Conservation (phyloP, 139 green algal genomes). For the Chlamydomonas schloesseri region DNA sequence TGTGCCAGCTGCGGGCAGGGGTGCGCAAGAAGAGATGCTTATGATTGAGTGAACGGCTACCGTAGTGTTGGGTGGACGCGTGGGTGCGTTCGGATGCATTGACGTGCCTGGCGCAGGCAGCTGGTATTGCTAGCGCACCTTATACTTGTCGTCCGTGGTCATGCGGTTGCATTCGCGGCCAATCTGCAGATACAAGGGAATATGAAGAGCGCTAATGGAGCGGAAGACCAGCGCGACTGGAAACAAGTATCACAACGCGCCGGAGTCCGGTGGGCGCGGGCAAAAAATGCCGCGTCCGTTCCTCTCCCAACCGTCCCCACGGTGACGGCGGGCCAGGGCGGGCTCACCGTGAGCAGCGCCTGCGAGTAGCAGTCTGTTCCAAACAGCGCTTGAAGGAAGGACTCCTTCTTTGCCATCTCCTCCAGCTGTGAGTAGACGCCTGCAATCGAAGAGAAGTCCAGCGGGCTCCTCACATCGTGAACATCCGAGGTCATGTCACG, state of each 20-base stretch:
- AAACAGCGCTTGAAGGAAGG: background rate
- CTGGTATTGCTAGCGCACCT: background rate
- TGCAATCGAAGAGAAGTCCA: background rate
- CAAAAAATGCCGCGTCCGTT: background rate
- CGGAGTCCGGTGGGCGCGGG: background rate
- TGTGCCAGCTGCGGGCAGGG: slow-evolving; percentile 27
- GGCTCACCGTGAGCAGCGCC: background rate
- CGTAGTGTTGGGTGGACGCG: no score
- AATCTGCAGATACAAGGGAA: background rate
- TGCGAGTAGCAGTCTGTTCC: slow-evolving; percentile 17
- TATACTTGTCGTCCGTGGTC: slow-evolving; percentile 27
- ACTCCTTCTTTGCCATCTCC: background rate
- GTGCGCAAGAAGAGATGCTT: no score
- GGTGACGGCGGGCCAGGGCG: no score
- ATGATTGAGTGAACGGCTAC: no score
- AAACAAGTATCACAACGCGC: background rate
- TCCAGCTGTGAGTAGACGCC: background rate
- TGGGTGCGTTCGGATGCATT: no score
- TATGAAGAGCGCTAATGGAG: no score
- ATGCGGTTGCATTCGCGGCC: slow-evolving; percentile 20
- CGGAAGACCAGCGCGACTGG: no score
- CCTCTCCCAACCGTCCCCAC: background rate
- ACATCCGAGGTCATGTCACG: no score
- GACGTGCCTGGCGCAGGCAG: no score
- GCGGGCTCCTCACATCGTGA: no score